phyloP scores from a whole-genome alignment of 148 eudicot genomes.

The Persicaria maculosa region DNA sequence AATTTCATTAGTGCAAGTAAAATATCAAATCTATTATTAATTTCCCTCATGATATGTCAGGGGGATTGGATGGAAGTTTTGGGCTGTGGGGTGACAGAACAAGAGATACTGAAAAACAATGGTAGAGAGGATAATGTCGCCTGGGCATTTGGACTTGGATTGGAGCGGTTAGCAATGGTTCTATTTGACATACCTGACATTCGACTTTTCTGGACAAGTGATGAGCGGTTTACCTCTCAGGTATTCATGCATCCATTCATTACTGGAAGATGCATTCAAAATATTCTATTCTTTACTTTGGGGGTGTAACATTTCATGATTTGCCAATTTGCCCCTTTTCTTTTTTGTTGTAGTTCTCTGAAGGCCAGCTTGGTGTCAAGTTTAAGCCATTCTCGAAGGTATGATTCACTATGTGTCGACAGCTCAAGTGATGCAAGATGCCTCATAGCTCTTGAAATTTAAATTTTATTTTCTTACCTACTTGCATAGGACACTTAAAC shows the following conservation, averaged over 20 bases:
- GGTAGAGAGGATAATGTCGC: conserved; percentile 66
- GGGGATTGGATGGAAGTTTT: conserved; percentile 96
- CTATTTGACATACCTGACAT: conserved; percentile 93
- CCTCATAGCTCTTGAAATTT: neutral
- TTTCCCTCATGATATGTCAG: conserved; percentile 31
- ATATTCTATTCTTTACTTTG: neutral
- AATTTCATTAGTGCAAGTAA: neutral
- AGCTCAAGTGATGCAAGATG: neutral
- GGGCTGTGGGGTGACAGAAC: conserved; percentile 97
- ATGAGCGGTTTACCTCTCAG: conserved; percentile 91
- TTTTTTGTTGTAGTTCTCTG: conserved; percentile 50
- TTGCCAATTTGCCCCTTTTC: no score
- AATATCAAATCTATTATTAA: neutral
- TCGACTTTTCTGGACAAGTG: conserved; percentile 88
- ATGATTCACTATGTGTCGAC: neutral
- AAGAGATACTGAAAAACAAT: conserved; percentile 77
- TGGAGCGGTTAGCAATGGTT: conserved; percentile 97
- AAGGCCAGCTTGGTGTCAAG: conserved; percentile 79
- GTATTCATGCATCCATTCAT: conserved; percentile 22
- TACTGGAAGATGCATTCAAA: neutral
- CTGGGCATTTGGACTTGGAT: conserved; percentile 99
- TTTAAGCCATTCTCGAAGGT: conserved; percentile 98
- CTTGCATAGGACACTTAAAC: neutral
- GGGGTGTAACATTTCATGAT: neutral
- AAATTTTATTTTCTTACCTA: conserved; percentile 1